Evolutionary conservation across 805 yeast species (phyloP), one percentile per base, ranked within the genome.

Genomic region (Yamadazyma sp.): DNA sequence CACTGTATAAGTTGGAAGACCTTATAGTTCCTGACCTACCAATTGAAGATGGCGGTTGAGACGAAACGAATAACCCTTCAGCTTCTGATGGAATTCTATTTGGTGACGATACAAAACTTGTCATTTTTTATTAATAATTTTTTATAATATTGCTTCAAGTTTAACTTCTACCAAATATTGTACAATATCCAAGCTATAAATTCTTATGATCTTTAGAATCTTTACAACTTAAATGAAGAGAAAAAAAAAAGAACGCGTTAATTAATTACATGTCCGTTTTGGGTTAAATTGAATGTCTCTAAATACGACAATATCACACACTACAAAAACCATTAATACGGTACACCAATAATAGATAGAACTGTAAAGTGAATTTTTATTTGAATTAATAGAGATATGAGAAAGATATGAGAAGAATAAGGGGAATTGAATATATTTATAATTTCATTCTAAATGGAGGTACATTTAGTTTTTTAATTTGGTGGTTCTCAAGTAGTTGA

Each of bases 401-500:
- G n/a, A n/a, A n/a, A n/a, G n/a, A n/a, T n/a, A n/a, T n/a, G n/a
- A n/a, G n/a, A n/a, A n/a, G n/a, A n/a, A n/a, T n/a, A n/a, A n/a
- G n/a, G n/a, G n/a, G n/a, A n/a, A n/a, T n/a, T n/a, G n/a, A n/a
- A n/a, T n/a, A n/a, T n/a, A n/a, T n/a, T n/a, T n/a, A n/a, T n/a
- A n/a, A n/a, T n/a, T n/a, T n/a, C n/a, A n/a, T n/a, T n/a, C n/a
- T n/a, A n/a, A n/a, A n/a, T n/a, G n/a, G n/a, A n/a, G n/a, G n/a
- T n/a, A n/a, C n/a, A n/a, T 10, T 20, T 28, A 15, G 12, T 28
- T 16, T 5, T 66, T 67, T 55, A 67, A 67, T 33, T 69, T 70
- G 43, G 72, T 67, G 56, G 67, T 66, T 69, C 96, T 83, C 65
- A 88, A 75, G 78, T 88, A 88, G 44, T 96, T 94, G 75, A 86